Conservation (phyloP, 176 grass and related monocot species). For the Musa schizocarpa region DNA sequence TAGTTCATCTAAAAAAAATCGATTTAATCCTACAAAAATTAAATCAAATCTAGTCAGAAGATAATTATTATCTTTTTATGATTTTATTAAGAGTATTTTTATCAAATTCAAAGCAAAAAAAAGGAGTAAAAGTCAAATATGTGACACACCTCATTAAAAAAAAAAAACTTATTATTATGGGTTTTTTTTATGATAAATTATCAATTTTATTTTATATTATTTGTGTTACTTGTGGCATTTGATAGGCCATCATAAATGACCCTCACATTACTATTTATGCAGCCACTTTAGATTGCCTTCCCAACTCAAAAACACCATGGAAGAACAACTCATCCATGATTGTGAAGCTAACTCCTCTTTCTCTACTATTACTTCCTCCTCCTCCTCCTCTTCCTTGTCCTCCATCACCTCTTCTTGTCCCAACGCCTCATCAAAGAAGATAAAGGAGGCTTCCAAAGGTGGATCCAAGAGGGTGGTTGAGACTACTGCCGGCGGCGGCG, state of each 20-base stretch:
- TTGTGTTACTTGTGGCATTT: too few species aligned
- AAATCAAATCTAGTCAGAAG: too few species aligned
- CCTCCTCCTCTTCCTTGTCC: neutral
- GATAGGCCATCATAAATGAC: neutral
- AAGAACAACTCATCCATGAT: neutral
- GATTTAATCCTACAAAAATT: too few species aligned
- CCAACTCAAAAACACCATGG: neutral
- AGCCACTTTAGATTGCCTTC: neutral
- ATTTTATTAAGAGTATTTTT: too few species aligned
- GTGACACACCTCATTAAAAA: too few species aligned
- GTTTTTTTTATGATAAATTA: neutral
- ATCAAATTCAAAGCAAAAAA: too few species aligned
- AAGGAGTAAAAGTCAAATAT: too few species aligned
- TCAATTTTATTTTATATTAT: neutral
- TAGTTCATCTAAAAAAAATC: too few species aligned
- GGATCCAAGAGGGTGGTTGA: neutral
- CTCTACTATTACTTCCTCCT: neutral
- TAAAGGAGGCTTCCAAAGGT: neutral
- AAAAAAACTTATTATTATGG: too few species aligned
- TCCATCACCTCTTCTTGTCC: neutral
- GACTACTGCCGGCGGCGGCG: neutral
- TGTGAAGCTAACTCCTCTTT: neutral
- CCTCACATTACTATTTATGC: conserved; percentile 1
- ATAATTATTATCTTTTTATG: too few species aligned
- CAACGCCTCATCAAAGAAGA: neutral